phyloP scores from a whole-genome alignment of 495 filamentous ascomycete species.

The Neurospora discreta region DNA sequence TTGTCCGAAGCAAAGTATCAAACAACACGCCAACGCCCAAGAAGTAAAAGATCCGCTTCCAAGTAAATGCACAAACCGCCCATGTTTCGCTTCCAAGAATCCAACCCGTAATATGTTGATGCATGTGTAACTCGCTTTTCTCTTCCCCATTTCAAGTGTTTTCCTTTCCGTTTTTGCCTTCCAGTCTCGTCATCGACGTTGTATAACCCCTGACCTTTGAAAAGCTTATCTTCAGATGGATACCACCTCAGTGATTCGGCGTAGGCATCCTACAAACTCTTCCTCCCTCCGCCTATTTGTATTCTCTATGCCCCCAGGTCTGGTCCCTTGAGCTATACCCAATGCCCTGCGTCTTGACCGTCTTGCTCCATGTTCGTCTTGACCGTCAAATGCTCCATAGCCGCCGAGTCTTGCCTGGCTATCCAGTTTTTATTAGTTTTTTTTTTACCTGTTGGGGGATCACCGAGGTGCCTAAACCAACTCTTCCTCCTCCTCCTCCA shows the following conservation, averaged over 20 bases:
- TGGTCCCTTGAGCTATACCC: too few relatives aligned
- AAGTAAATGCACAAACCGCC: neutral
- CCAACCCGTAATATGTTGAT: neutral
- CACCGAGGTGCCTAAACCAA: neutral
- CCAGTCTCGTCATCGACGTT: neutral
- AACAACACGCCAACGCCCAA: neutral
- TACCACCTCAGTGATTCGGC: neutral
- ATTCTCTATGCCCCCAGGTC: too few relatives aligned
- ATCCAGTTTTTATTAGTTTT: too few relatives aligned
- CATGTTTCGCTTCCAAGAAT: neutral
- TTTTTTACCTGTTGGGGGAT: too few relatives aligned
- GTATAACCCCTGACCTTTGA: neutral
- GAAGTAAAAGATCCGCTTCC: neutral
- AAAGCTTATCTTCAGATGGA: neutral
- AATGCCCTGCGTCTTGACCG: too few relatives aligned
- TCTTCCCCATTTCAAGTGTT: neutral
- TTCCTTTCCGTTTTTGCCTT: neutral
- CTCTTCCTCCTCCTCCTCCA: slow-evolving; percentile 15
- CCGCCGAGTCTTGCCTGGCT: too few relatives aligned
- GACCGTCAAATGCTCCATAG: too few relatives aligned
- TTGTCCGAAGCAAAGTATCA: neutral
- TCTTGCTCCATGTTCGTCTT: too few relatives aligned
- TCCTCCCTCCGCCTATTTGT: too few relatives aligned
- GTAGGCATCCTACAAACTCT: neutral
- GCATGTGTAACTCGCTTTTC: neutral